Base-by-base conservation (phyloP, 1,139 yeast species). In the Kodamaea suecica region DNA sequence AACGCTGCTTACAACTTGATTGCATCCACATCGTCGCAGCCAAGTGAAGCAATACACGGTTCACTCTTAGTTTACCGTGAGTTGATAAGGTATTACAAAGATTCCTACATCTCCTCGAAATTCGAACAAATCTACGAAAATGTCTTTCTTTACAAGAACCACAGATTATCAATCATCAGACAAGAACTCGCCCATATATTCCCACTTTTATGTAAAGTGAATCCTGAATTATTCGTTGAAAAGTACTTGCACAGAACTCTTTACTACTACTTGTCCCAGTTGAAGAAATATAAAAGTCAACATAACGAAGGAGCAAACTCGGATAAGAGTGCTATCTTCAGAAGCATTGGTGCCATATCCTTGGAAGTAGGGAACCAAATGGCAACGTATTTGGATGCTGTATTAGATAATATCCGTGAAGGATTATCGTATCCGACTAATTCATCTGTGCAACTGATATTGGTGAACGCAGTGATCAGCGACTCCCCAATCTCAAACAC, bases 311-410 rank as follows among this genome's bases (percentile, higher is more conserved):
- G 57, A 3, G 67, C 70, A 13, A 66, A 65, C 37, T 51, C 63
- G 6, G 98, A 92, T 49, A 76, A 86, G 42, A 76, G 88, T 13
- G 77, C 84, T 12, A 85, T 90, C 4, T 76, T 88, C 46, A 66
- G 73, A n/a, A 81, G 95, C 25, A 83, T 90, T 34, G 98, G 97
- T 21, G 79, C 83, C 43, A 82, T 92, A 29, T 81, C 96, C 0
- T 69, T 77, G 28, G 90, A 88, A 44, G 95, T 90, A 1, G 84
- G 90, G 5, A 83, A 87, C 40, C 88, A 83, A 49, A 85, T 92
- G 67, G 84, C 92, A 3, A 86, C 94, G 2, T 92, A 90, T 51
- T 66, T 90, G 35, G 95, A 88, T 55, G 90, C 94, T 2, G 83
- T 92, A 21, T 63, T 90, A 35, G 90, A 84, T 42, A 86, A 83